Evolutionary conservation across 2,329 filamentous ascomycete genomes (phyloP).

Genomic region (Xylaria sp.): DNA sequence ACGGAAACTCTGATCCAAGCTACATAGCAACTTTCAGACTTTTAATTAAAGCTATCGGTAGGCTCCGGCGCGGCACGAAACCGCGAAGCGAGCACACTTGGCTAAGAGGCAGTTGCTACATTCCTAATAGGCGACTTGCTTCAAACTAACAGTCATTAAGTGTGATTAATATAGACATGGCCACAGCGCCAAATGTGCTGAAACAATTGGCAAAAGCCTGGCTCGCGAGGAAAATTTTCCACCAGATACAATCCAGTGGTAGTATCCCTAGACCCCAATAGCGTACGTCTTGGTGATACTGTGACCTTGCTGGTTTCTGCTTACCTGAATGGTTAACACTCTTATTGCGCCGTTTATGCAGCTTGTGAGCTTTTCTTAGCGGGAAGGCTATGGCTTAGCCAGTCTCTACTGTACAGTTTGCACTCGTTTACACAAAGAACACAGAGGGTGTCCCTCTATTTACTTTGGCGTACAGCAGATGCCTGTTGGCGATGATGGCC

Average conservation of each 20-base stretch:
- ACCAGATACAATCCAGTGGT: slow-evolving; percentile 7
- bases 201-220: slow-evolving; percentile 22
- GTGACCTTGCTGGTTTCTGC: slow-evolving; percentile 8
- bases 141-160: slow-evolving; percentile 1
- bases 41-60: slow-evolving; percentile 1
- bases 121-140: slow-evolving; percentile 6
- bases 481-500: slow-evolving; percentile 33
- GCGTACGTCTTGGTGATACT: neutral
- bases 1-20: slow-evolving; percentile 29
- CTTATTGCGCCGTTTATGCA: slow-evolving; percentile 26
- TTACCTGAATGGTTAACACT: slow-evolving; percentile 12
- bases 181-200: slow-evolving; percentile 17
- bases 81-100: neutral
- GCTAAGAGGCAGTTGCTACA: neutral
- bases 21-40: neutral
- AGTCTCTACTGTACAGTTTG: neutral
- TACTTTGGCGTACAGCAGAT: slow-evolving; percentile 35
- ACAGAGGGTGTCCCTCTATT: slow-evolving; percentile 35
- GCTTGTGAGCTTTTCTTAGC: slow-evolving; percentile 18
- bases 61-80: neutral
- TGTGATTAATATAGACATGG: slow-evolving; percentile 15
- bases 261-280: slow-evolving; percentile 26
- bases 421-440: slow-evolving; percentile 6
- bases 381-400: slow-evolving; percentile 14
- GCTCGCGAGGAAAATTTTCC: slow-evolving; percentile 20